Conservation (phyloP, 2,329 filamentous ascomycete genomes). For the Microascus cirrosus region DNA sequence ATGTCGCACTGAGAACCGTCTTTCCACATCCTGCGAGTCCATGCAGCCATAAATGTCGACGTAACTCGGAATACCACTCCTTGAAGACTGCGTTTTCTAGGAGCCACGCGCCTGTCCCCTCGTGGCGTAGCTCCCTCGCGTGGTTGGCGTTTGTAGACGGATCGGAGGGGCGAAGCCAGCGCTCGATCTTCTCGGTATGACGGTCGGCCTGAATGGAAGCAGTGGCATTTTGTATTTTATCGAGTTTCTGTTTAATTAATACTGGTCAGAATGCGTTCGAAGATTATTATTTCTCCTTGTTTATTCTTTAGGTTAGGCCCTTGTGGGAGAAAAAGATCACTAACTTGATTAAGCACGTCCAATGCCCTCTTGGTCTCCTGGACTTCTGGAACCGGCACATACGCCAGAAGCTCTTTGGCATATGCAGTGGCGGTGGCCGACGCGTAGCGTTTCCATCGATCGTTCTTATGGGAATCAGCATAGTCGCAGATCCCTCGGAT, state of each 20-base stretch:
- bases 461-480: too few species aligned
- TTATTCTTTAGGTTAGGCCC: too few species aligned
- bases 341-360: not conserved
- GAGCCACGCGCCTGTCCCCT: too few species aligned
- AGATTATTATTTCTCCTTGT: not conserved
- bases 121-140: constrained; percentile 7
- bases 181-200: constrained; percentile 2
- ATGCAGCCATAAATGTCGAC: too few species aligned
- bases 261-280: not conserved
- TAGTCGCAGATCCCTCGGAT: too few species aligned
- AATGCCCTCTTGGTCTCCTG: constrained; percentile 4
- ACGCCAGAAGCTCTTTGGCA: constrained; percentile 12
- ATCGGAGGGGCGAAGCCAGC: constrained; percentile 8
- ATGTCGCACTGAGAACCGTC: too few species aligned
- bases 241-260: not conserved
- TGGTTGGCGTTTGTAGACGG: constrained; percentile 6
- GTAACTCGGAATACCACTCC: too few species aligned
- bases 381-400: constrained; percentile 8
- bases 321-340: not conserved
- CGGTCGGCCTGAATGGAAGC: not conserved
- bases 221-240: too few species aligned
- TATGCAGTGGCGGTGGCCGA: constrained; percentile 18
- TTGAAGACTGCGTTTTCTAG: too few species aligned
- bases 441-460: constrained; percentile 18
- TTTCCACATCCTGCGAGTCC: too few species aligned